Conservation (phyloP, 768 basidiomycete genomes). For the Nidularia sp. region DNA sequence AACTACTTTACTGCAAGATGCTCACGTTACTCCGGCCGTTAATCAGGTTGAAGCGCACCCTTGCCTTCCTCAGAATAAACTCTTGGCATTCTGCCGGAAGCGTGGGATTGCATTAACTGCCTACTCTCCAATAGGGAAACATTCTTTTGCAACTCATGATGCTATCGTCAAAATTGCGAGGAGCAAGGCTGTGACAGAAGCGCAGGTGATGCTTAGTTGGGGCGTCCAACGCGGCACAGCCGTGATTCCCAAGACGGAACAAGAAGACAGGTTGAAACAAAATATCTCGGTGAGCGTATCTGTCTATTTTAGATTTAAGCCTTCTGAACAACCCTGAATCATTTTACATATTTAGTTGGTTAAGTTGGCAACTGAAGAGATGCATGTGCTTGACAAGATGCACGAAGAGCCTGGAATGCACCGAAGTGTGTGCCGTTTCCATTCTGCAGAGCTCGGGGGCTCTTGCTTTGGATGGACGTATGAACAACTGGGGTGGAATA, state of each 20-base stretch:
- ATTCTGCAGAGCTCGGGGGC: constrained; percentile 12
- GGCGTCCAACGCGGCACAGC: constrained; percentile 56
- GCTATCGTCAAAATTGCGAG: constrained; percentile 25
- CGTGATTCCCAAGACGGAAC: constrained; percentile 60
- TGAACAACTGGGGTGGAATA: constrained; percentile 38
- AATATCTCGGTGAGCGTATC: constrained; percentile 28
- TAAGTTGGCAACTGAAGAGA: no score
- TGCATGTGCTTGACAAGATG: constrained; percentile 15
- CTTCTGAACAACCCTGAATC: no score
- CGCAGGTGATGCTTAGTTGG: constrained; percentile 63
- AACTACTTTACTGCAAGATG: constrained; percentile 34
- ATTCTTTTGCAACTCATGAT: constrained; percentile 25
- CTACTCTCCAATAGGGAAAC: constrained; percentile 38
- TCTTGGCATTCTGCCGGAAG: constrained; percentile 42
- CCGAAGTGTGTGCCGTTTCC: constrained; percentile 21
- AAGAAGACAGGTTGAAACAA: constrained; percentile 37
- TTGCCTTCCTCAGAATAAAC: constrained; percentile 46
- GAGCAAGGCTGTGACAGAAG: constrained; percentile 27
- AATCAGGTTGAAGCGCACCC: constrained; percentile 62
- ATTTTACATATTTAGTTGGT: no score
- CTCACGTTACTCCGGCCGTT: constrained; percentile 42
- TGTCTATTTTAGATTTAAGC: constrained; percentile 12
- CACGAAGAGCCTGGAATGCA: constrained; percentile 38
- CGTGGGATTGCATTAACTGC: constrained; percentile 49
- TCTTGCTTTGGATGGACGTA: constrained; percentile 41